phyloP scores from a whole-genome alignment of 345 rosid species.

The Combretum micranthum region DNA sequence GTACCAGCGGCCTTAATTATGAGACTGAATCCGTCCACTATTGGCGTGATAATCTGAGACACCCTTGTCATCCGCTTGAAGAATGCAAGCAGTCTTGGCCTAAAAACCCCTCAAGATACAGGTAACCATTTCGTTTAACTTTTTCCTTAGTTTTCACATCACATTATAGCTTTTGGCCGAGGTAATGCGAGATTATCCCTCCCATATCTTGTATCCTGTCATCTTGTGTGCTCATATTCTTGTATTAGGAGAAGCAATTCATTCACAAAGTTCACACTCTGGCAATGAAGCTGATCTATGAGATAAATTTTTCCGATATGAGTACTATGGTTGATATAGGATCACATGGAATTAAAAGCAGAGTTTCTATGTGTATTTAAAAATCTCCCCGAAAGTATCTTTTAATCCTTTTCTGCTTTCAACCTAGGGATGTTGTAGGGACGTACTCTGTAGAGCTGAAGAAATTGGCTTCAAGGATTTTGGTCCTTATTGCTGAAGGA shows the following conservation, averaged over 20 bases:
- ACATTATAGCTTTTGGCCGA: neutral
- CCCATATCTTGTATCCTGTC: too few species aligned
- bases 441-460: conserved; percentile 18
- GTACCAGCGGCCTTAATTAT: conserved; percentile 19
- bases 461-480: conserved; percentile 21
- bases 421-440: conserved; percentile 18
- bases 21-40: conserved; percentile 13
- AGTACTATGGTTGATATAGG: too few species aligned
- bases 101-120: conserved; percentile 3
- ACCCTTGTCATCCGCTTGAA: conserved; percentile 16
- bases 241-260: too few species aligned
- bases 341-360: too few species aligned
- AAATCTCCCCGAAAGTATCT: neutral
- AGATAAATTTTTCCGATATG: too few species aligned
- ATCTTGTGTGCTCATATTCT: too few species aligned
- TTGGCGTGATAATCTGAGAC: conserved; percentile 13
- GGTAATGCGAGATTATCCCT: neutral
- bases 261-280: too few species aligned
- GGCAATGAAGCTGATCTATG: too few species aligned
- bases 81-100: conserved; percentile 12
- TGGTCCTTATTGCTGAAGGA: conserved; percentile 28
- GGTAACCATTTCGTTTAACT: neutral
- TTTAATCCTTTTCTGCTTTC: neutral
- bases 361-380: too few species aligned
- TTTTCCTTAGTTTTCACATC: too few species aligned